Evolutionary conservation across 768 basidiomycete species (phyloP).

Genomic region (Hygrocybe coccinea): DNA sequence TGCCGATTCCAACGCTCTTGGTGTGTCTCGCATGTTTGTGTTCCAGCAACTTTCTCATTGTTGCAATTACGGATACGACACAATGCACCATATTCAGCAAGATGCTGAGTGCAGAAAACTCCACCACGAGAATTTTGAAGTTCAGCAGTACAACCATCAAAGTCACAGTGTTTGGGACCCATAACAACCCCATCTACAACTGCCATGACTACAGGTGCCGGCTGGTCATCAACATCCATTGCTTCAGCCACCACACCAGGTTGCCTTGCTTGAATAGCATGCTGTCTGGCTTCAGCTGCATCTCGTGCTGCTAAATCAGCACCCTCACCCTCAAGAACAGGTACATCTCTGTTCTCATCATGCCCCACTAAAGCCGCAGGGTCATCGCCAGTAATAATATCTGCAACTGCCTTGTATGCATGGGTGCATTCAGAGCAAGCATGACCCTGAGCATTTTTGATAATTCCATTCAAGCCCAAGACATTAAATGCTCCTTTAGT

Average conservation of each 20-base stretch:
- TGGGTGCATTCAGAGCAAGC: conserved; percentile 11
- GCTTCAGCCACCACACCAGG: background rate
- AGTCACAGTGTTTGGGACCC: conserved; percentile 11
- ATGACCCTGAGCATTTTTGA: conserved; percentile 3
- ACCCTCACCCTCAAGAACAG: background rate
- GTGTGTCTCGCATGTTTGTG: too few species aligned
- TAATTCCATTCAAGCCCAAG: conserved; percentile 8
- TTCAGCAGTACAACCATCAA: conserved; percentile 5
- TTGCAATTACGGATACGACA: too few species aligned
- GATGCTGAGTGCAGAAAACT: conserved; percentile 1
- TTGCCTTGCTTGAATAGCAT: background rate
- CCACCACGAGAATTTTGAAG: conserved; percentile 6
- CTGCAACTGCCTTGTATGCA: conserved; percentile 6
- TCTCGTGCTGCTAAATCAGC: background rate
- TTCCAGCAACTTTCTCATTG: too few species aligned
- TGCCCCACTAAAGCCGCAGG: background rate
- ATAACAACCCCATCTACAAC: conserved; percentile 16
- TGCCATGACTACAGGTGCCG: conserved; percentile 6
- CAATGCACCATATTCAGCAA: background rate
- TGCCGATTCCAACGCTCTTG: background rate
- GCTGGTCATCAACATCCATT: background rate
- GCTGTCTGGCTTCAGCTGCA: background rate
- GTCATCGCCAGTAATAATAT: conserved; percentile 1
- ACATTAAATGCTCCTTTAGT: background rate
- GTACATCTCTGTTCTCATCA: conserved; percentile 7